Conservation (phyloP, 257 asterid species). For the Pogostemon cablin region DNA sequence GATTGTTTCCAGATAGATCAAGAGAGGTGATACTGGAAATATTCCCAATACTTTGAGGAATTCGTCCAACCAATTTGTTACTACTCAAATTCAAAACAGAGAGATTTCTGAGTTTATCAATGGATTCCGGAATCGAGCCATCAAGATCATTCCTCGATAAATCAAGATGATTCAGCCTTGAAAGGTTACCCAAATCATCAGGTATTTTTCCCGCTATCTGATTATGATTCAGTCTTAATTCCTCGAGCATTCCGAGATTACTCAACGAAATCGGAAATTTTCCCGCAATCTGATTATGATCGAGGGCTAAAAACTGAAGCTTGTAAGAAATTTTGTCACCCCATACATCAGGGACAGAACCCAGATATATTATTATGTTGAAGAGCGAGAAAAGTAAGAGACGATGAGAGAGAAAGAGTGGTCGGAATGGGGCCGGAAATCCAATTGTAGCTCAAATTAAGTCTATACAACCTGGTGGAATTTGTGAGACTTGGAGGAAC, state of each 20-base stretch:
- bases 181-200: slow-evolving; percentile 40
- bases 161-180: slow-evolving; percentile 45
- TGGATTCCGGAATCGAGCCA: slow-evolving; percentile 47
- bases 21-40: slow-evolving; percentile 51
- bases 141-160: slow-evolving; percentile 52
- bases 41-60: slow-evolving; percentile 63
- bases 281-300: slow-evolving; percentile 66
- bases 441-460: slow-evolving; percentile 75
- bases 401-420: slow-evolving; percentile 64
- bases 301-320: slow-evolving; percentile 51
- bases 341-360: slow-evolving; percentile 67
- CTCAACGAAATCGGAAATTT: slow-evolving; percentile 61
- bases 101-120: slow-evolving; percentile 48
- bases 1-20: slow-evolving; percentile 65
- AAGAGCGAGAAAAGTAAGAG: slow-evolving; percentile 75
- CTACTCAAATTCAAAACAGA: slow-evolving; percentile 49
- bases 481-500: slow-evolving; percentile 58
- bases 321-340: slow-evolving; percentile 43
- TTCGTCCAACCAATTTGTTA: slow-evolving; percentile 53
- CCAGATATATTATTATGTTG: slow-evolving; percentile 76
- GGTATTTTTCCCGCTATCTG: slow-evolving; percentile 57
- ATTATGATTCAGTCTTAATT: slow-evolving; percentile 51
- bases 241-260: slow-evolving; percentile 47
- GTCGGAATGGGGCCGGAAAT: slow-evolving; percentile 72
- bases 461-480: slow-evolving; percentile 63